These are phyloP conservation scores for Tolypocladium endophyticum DNA, from an alignment of 2,329 filamentous ascomycete genomes.

Conservation along the genomic window DNA sequence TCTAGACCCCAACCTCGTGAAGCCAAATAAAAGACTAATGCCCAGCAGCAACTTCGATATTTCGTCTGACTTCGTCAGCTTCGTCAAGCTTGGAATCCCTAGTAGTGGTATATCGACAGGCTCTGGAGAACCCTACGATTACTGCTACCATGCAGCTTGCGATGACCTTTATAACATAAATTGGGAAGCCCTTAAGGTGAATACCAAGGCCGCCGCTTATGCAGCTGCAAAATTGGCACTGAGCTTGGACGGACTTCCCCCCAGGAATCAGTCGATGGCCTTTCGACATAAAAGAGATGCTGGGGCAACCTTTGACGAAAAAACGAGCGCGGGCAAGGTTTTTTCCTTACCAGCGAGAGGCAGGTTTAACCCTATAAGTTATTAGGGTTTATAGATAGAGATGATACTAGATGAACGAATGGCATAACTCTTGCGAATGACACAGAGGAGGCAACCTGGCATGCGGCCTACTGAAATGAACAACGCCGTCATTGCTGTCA, in stretches of 20 bases:
- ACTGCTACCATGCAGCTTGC: constrained; percentile 28
- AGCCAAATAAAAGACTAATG: background rate
- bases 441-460: too few species aligned
- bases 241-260: constrained; percentile 22
- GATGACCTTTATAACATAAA: constrained; percentile 30
- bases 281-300: constrained; percentile 14
- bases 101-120: constrained; percentile 26
- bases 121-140: constrained; percentile 19
- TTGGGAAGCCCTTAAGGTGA: constrained; percentile 26
- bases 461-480: too few species aligned
- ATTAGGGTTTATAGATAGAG: too few species aligned
- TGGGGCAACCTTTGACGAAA: constrained; percentile 13
- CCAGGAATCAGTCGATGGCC: constrained; percentile 16
- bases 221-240: constrained; percentile 32
- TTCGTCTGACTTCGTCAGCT: constrained; percentile 27
- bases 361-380: too few species aligned
- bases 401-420: too few species aligned
- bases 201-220: constrained; percentile 35
- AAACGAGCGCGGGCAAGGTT: constrained; percentile 12
- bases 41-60: constrained; percentile 16
- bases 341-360: too few species aligned
- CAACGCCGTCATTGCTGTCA: too few species aligned
- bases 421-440: too few species aligned
- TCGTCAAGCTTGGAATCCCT: constrained; percentile 24
- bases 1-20: background rate